Base-by-base conservation (phyloP, 345 rosid genomes). In the Heritiera fomes region DNA sequence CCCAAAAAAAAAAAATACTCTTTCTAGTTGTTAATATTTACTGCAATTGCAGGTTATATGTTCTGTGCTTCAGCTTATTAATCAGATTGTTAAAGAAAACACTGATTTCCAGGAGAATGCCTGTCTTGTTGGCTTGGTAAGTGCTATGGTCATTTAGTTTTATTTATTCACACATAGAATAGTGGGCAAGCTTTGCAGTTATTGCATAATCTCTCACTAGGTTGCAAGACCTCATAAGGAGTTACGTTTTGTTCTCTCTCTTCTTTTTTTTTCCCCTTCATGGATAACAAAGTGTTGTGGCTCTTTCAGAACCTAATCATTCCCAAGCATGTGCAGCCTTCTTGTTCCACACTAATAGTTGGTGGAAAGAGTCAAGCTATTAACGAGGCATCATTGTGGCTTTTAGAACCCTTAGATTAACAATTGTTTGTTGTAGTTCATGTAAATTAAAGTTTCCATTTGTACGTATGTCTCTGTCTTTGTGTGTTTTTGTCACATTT, bases 81-180 rank as follows among this genome's bases (percentile, higher is more conserved):
- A 96, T 68, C 91, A 90, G 82, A 87, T 90, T 79, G 85, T 92
- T 17, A 94, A 89, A 86, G 97, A 96, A 79, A 94, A 92, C 80
- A 85, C 92, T 6, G 97, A 90, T 77, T 89, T 94, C 83, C 95
- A 86, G 90, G 97, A 96, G 90, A 94, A 96, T 86, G 99, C 99
- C 77, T 96, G 99, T 86, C 98, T 96, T 83, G 93, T 96, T 82
- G 98, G 97, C 81, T 82, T 92, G 75, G 93, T 90, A 84, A 86
- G 94, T 80, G 32, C 53, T 71, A 72, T 43, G 58, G 77, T 77
- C 32, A 56, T 77, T 55, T 77, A 11, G 45, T 45, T 41, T 78
- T 46, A 64, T 80, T 56, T n/a, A 41, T 82, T 77, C 45, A 20
- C 73, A 45, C 20, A 49, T 49, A 28, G n/a, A 23, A 47, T 3